Base-by-base conservation (phyloP, 2,329 filamentous ascomycete species). In the Fusarium cyanostomum region DNA sequence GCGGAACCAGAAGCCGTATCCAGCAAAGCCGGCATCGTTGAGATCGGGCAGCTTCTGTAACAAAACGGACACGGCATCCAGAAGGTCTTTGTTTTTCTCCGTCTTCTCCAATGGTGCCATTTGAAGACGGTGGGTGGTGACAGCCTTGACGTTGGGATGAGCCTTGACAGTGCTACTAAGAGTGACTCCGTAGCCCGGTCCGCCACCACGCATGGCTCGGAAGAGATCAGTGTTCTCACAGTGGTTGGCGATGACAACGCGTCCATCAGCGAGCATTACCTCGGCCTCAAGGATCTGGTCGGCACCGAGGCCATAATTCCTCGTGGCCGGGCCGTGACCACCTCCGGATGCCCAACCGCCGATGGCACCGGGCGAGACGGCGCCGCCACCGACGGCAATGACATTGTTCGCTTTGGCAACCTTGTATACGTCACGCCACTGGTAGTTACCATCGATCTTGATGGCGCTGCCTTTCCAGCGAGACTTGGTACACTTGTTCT, bases 371-470 rank as follows among this genome's bases (percentile, higher is more conserved):
- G 62, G 62, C 1, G 62, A 48, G 9, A 65, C 31, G 6, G 62
- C 61, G 9, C 62, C 62, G 1, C 62, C 62, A 2, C 62, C 62
- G 8, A 64, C 62, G 1, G 56, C 61, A 3, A 64, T 64, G 1
- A 62, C 52, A 33, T 54, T 58, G 1, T 53, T 64, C 10, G 52
- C 56, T 31, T 62, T 15, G 4, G 62, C 62, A 0, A 65, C 46
- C 13, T 65, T 53, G 43, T 65, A 65, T 0, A 64, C 62, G 16
- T 64, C 56, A 2, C 62, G 62, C 62, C 62, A 64, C 2, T 64
- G 62, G 0, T 64, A 64, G 13, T 57, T 49, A 2, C 62, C 62
- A 2, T 65, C 44, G 7, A 64, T 62, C 6, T 34, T 62, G 28
- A 64, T 58, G 2, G 61, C 44, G 1, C 48, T 65, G 0, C 56